Evolutionary conservation across 2,329 filamentous ascomycete genomes (phyloP).

Genomic region (Aspergillus glaucus): DNA sequence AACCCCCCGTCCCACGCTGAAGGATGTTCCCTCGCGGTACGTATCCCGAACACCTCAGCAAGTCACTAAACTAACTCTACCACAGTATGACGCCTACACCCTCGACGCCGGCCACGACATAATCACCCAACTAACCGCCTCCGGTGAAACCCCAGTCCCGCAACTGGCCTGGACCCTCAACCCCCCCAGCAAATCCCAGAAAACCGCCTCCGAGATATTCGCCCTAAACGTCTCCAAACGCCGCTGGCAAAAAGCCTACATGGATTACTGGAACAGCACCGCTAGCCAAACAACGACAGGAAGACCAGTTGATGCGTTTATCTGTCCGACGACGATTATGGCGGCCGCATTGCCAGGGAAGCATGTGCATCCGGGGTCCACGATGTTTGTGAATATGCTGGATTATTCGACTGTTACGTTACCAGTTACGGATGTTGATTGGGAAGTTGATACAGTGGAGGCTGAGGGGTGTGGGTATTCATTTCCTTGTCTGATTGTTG

Average conservation of each 20-base stretch:
- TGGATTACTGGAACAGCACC: conserved; percentile 60
- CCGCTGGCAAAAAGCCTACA: conserved; percentile 52
- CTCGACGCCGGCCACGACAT: too few relatives aligned
- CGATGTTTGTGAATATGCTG: conserved; percentile 46
- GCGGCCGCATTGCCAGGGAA: conserved; percentile 36
- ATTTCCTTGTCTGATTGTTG: conserved; percentile 13
- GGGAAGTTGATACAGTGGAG: conserved; percentile 42
- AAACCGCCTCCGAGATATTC: conserved; percentile 39
- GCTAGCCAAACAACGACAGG: conserved; percentile 44
- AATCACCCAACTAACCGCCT: too few relatives aligned
- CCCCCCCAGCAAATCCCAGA: conserved; percentile 21
- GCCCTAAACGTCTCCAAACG: conserved; percentile 49
- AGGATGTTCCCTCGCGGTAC: too few relatives aligned
- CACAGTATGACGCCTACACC: too few relatives aligned
- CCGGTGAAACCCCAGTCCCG: too few relatives aligned
- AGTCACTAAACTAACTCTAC: too few relatives aligned
- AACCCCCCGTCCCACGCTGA: too few relatives aligned
- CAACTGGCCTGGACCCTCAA: background rate
- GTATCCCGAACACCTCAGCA: too few relatives aligned
- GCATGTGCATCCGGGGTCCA: conserved; percentile 45
- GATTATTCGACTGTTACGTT: conserved; percentile 52
- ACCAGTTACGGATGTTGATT: conserved; percentile 51
- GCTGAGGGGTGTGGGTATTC: conserved; percentile 45
- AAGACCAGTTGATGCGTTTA: conserved; percentile 48
- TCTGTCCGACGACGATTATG: conserved; percentile 38